These are phyloP conservation scores for Chondrostereum purpureum DNA, from an alignment of 1,284 basidiomycete species.

Conservation along the genomic window DNA sequence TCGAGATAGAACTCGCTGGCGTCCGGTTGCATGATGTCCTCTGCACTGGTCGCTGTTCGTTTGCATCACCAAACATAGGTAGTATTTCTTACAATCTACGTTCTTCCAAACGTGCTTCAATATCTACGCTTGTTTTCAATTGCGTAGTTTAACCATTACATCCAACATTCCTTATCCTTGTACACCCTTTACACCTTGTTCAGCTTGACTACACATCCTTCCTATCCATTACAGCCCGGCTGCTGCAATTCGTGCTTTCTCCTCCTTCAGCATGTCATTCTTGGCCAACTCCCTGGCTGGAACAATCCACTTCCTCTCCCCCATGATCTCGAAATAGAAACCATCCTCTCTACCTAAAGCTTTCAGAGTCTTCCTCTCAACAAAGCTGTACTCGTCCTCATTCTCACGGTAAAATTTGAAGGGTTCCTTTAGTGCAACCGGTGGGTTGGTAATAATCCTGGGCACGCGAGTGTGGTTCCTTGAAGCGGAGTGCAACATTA, in stretches of 20 bases:
- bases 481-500: conserved; percentile 60
- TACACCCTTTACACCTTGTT: neutral
- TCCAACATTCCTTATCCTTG: neutral
- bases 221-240: conserved; percentile 1
- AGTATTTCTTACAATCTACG: neutral
- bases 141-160: no score
- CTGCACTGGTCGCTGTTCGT: no score
- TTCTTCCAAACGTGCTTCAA: no score
- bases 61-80: no score
- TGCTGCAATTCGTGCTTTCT: conserved; percentile 21
- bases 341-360: conserved; percentile 42
- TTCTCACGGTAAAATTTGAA: conserved; percentile 45
- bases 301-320: conserved; percentile 31
- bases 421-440: conserved; percentile 44
- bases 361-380: conserved; percentile 44
- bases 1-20: no score
- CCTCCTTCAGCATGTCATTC: conserved; percentile 32
- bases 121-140: no score
- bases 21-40: no score
- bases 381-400: conserved; percentile 41
- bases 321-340: conserved; percentile 35
- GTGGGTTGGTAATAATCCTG: conserved; percentile 57
- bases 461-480: conserved; percentile 48
- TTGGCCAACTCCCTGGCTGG: conserved; percentile 32
- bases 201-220: no score